phyloP scores from a whole-genome alignment of 768 basidiomycete genomes.

The Agaricus blazei region DNA sequence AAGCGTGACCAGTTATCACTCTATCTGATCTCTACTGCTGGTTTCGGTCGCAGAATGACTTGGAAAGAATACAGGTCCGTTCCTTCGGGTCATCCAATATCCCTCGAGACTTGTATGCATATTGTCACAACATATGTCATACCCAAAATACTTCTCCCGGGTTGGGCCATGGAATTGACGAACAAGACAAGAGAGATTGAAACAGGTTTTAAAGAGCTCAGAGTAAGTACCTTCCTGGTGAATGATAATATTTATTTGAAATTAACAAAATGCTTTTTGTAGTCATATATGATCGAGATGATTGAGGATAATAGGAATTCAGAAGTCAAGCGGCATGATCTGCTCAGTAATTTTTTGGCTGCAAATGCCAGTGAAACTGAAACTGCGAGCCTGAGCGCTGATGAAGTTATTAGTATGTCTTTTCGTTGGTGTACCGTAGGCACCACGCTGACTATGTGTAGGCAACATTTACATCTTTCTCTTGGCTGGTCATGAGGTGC shows the following conservation, averaged over 20 bases:
- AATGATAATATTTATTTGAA: neutral
- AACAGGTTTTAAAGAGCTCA: constrained; percentile 34
- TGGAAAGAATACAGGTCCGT: constrained; percentile 32
- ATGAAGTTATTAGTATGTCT: constrained; percentile 30
- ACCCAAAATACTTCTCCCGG: constrained; percentile 28
- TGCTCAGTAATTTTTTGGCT: constrained; percentile 44
- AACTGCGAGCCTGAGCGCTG: constrained; percentile 27
- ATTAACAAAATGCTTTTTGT: neutral
- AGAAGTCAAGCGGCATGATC: constrained; percentile 38
- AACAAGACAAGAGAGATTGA: constrained; percentile 22
- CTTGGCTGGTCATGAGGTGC: constrained; percentile 53
- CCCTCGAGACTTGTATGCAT: constrained; percentile 39
- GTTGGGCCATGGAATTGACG: constrained; percentile 29
- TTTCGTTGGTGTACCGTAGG: neutral
- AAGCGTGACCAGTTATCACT: constrained; percentile 37
- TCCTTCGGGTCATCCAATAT: constrained; percentile 36
- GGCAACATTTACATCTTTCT: constrained; percentile 42
- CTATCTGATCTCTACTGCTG: constrained; percentile 39
- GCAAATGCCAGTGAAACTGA: constrained; percentile 33
- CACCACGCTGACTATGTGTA: neutral
- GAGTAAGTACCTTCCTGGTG: constrained; percentile 20
- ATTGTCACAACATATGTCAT: constrained; percentile 26
- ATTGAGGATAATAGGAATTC: constrained; percentile 32
- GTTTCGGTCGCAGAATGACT: constrained; percentile 42
- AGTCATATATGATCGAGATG: constrained; percentile 47